Conservation (phyloP, 306 rosid genomes). For the Acacia crassicarpa region DNA sequence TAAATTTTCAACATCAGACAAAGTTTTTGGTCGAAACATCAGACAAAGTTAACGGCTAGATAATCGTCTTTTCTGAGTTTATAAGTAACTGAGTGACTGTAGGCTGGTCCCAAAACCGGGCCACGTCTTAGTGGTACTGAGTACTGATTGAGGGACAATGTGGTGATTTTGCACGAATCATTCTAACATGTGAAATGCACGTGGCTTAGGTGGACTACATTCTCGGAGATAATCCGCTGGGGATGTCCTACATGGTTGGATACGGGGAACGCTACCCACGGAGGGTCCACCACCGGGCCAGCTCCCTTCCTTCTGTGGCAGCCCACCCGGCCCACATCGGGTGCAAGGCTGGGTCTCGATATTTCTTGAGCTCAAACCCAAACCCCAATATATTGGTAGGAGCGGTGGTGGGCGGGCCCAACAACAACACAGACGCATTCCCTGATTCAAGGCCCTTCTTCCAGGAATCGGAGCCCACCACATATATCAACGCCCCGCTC, state of each 20-base stretch:
- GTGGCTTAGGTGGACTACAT: constrained; percentile 86
- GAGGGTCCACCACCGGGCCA: constrained; percentile 88
- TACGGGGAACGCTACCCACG: constrained; percentile 82
- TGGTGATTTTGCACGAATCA: neutral
- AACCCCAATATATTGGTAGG: constrained; percentile 82
- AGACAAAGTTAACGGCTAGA: constrained; percentile 63
- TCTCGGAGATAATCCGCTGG: constrained; percentile 86
- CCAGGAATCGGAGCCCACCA: constrained; percentile 93
- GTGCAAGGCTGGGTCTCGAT: constrained; percentile 80
- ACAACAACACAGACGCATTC: constrained; percentile 64
- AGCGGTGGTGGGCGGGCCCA: constrained; percentile 92
- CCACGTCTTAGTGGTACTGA: no score
- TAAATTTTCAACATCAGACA: constrained; percentile 20
- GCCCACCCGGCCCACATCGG: constrained; percentile 79
- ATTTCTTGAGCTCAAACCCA: constrained; percentile 66
- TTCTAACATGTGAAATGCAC: neutral
- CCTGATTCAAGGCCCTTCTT: constrained; percentile 91
- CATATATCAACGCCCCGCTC: constrained; percentile 79
- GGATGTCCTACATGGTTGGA: constrained; percentile 98
- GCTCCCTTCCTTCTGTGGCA: constrained; percentile 75
- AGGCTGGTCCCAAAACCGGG: neutral
- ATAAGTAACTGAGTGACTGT: neutral
- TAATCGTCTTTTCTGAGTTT: constrained; percentile 36
- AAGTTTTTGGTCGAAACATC: constrained; percentile 30
- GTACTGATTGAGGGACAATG: neutral